Percentiles rank a stretch among this genome's conserved stretches.
Evolutionary conservation across 2,329 filamentous ascomycete genomes (phyloP).

Genomic region (Sarocladiaceae sp.): DNA sequence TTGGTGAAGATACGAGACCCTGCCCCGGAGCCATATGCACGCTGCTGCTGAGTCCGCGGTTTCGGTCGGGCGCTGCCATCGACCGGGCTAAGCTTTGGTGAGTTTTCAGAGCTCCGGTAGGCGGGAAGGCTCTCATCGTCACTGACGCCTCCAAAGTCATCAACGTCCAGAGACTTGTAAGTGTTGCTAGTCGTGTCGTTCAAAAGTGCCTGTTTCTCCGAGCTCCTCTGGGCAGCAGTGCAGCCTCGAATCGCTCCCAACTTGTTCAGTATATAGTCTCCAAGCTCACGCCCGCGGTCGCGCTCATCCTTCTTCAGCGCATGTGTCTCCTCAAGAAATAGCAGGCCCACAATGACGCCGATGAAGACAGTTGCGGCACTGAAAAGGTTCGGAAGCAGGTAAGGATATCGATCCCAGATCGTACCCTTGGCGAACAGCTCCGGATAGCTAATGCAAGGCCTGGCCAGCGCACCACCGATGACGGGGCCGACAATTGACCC

Average conservation of each 20-base stretch:
- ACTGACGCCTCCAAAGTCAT: constrained; percentile 20
- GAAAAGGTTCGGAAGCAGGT: constrained; percentile 86
- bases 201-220: constrained; percentile 58
- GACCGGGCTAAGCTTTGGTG: constrained; percentile 36
- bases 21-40: not conserved
- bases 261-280: constrained; percentile 58
- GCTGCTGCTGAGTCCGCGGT: not conserved
- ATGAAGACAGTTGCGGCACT: constrained; percentile 72
- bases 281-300: constrained; percentile 71
- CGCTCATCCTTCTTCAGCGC: constrained; percentile 68
- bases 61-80: not conserved
- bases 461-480: constrained; percentile 82
- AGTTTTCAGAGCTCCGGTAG: constrained; percentile 58
- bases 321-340: constrained; percentile 95
- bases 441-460: constrained; percentile 80
- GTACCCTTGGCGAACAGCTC: constrained; percentile 62
- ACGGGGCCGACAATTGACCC: constrained; percentile 91
- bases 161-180: constrained; percentile 2
- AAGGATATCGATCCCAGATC: constrained; percentile 82
- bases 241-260: constrained; percentile 26
- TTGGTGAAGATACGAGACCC: constrained; percentile 59
- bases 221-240: constrained; percentile 30
- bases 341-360: constrained; percentile 69
- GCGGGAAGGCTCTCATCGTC: constrained; percentile 57
- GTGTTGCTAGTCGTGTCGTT: not conserved